Evolutionary conservation across 257 asterid genomes (phyloP).

Genomic region (Parsonsia alboflavescens): DNA sequence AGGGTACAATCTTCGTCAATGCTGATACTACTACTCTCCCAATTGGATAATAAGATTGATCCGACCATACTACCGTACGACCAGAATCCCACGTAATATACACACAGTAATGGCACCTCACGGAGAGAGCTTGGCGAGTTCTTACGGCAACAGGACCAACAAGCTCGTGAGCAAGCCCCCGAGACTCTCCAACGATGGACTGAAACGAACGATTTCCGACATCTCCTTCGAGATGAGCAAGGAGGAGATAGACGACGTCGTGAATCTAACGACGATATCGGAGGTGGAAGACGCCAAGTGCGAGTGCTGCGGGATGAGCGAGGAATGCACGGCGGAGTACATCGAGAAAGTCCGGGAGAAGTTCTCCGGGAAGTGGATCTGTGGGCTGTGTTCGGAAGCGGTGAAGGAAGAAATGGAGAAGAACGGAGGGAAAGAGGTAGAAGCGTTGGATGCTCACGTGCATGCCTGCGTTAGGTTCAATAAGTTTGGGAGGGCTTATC

Average conservation of each 20-base stretch:
- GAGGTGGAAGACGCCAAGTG: constrained; percentile 86
- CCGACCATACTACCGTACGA: background rate
- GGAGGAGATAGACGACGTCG: background rate
- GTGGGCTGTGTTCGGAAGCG: constrained; percentile 86
- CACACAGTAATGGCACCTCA: constrained; percentile 20
- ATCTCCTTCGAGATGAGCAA: constrained; percentile 58
- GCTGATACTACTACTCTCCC: background rate
- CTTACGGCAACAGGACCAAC: background rate
- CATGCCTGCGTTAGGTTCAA: constrained; percentile 72
- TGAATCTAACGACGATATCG: constrained; percentile 29
- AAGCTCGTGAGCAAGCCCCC: constrained; percentile 37
- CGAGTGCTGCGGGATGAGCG: constrained; percentile 94
- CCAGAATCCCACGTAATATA: background rate
- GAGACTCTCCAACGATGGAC: constrained; percentile 44
- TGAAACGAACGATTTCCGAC: constrained; percentile 70
- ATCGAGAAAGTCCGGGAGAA: constrained; percentile 47
- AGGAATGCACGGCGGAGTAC: constrained; percentile 76
- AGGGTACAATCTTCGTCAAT: background rate
- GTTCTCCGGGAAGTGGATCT: constrained; percentile 57
- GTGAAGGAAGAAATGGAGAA: constrained; percentile 83
- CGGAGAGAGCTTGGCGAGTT: constrained; percentile 5
- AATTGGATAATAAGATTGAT: no score
- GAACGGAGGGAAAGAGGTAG: constrained; percentile 60
- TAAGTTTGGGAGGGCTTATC: constrained; percentile 66
- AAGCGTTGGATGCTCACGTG: constrained; percentile 63